phyloP scores from a whole-genome alignment of 306 rosid species.

The Sindora glabra region DNA sequence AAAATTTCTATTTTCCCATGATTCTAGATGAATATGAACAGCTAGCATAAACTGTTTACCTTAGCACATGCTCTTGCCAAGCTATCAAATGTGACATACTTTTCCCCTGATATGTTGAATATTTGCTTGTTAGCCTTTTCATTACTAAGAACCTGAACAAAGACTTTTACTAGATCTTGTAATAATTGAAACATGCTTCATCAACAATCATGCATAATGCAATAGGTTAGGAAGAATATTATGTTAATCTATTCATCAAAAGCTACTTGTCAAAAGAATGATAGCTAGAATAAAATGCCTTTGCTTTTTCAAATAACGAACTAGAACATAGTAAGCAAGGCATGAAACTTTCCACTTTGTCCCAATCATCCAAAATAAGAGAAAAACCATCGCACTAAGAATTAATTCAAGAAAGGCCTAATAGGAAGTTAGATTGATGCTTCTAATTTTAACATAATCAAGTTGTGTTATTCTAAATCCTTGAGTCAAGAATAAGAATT shows the following conservation, averaged over 20 bases:
- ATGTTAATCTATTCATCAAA: background rate
- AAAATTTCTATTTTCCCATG: background rate
- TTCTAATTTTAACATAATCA: slow-evolving; percentile 80
- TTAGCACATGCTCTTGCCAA: slow-evolving; percentile 95
- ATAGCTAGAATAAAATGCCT: background rate
- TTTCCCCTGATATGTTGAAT: slow-evolving; percentile 90
- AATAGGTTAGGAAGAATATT: too few relatives aligned
- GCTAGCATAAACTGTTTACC: slow-evolving; percentile 28
- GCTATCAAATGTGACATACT: slow-evolving; percentile 89
- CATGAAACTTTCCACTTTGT: too few relatives aligned
- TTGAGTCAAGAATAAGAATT: slow-evolving; percentile 88
- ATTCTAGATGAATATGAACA: background rate
- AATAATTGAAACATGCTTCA: slow-evolving; percentile 11
- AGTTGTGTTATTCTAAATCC: slow-evolving; percentile 84
- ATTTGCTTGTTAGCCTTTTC: slow-evolving; percentile 83
- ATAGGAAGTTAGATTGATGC: background rate
- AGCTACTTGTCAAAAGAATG: background rate
- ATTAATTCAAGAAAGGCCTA: background rate
- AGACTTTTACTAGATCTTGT: slow-evolving; percentile 84
- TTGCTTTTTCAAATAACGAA: background rate
- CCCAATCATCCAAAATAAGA: background rate
- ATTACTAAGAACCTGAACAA: slow-evolving; percentile 75
- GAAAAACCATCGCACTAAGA: background rate
- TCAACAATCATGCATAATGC: slow-evolving; percentile 13
- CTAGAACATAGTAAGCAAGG: background rate